Evolutionary conservation across 2,329 filamentous ascomycete genomes (phyloP).

Genomic region (Pseudomassariella vexata): DNA sequence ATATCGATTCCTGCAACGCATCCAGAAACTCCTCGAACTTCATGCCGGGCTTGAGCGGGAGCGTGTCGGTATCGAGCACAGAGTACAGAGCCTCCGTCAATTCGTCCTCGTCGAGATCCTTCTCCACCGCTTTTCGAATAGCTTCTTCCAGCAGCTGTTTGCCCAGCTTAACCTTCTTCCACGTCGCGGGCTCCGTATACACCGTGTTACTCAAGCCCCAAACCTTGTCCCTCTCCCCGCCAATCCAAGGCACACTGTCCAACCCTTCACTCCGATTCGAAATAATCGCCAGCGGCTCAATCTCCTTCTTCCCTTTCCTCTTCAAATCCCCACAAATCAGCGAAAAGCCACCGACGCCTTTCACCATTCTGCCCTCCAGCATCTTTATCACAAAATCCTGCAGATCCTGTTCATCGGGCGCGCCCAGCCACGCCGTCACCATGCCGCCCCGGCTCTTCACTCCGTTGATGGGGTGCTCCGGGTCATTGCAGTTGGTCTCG

Average conservation of each 20-base stretch:
- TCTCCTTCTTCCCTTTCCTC: conserved; percentile 12
- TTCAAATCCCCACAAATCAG: conserved; percentile 59
- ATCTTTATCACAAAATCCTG: conserved; percentile 45
- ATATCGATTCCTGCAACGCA: conserved; percentile 53
- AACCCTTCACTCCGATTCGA: conserved; percentile 52
- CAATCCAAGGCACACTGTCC: conserved; percentile 53
- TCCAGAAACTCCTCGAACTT: conserved; percentile 49
- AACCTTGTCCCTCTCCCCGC: conserved; percentile 41
- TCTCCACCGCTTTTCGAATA: conserved; percentile 32
- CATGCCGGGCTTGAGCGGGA: conserved; percentile 36
- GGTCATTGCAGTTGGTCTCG: conserved; percentile 45
- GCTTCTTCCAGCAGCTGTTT: conserved; percentile 37
- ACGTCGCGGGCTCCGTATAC: conserved; percentile 45
- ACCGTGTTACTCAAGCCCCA: conserved; percentile 60
- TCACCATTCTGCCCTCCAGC: conserved; percentile 46
- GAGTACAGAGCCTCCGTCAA: conserved; percentile 46
- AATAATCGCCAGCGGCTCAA: conserved; percentile 53
- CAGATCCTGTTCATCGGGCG: conserved; percentile 39
- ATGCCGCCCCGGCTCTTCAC: conserved; percentile 56
- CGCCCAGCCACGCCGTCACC: conserved; percentile 57
- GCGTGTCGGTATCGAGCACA: conserved; percentile 51
- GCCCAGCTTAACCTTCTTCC: conserved; percentile 57
- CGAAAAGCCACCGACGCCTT: conserved; percentile 61
- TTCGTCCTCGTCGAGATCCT: conserved; percentile 35
- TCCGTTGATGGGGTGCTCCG: conserved; percentile 46